Percentiles rank a stretch among this genome's conserved stretches.
Evolutionary conservation across 164 flowering plant species (phyloP).

Genomic region (Annona cherimola): DNA sequence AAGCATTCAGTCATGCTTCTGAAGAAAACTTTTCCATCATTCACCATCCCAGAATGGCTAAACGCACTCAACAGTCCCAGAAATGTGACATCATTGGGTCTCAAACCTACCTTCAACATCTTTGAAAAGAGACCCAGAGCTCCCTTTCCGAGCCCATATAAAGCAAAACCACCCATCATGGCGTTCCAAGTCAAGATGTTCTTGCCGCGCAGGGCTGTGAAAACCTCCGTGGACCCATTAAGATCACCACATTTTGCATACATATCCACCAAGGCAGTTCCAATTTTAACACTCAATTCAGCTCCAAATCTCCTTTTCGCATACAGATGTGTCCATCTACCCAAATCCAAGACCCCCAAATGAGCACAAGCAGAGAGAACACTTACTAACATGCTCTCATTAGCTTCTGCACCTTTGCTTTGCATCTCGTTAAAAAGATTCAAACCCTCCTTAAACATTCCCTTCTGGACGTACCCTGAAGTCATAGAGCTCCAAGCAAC

Average conservation of each 20-base stretch:
- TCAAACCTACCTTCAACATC: conserved; percentile 5
- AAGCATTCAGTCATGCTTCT: not conserved
- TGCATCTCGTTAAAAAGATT: conserved; percentile 6
- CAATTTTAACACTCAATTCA: conserved; percentile 6
- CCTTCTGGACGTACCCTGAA: conserved; percentile 5
- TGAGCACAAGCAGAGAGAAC: conserved; percentile 9
- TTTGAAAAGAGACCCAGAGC: conserved; percentile 6
- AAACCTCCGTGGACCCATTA: not conserved
- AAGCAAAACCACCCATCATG: conserved; percentile 6
- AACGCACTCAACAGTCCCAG: conserved; percentile 6
- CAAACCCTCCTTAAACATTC: conserved; percentile 8
- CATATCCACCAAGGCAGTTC: conserved; percentile 44
- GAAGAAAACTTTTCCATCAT: conserved; percentile 4
- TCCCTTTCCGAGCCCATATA: conserved; percentile 3
- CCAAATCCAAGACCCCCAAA: conserved; percentile 8
- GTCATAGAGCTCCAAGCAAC: conserved; percentile 9
- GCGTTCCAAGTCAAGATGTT: conserved; percentile 9
- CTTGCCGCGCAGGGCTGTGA: not conserved
- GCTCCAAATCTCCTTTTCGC: conserved; percentile 3
- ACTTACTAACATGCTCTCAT: conserved; percentile 11
- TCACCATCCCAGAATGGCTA: conserved; percentile 9
- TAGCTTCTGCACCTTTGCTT: not conserved
- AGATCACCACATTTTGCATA: conserved; percentile 51
- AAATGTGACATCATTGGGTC: conserved; percentile 11
- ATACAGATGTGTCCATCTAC: conserved; percentile 7